These are phyloP conservation scores for Poteriospumella lacustris DNA, from an alignment of 108 stramenopile species.

Conservation along the genomic window DNA sequence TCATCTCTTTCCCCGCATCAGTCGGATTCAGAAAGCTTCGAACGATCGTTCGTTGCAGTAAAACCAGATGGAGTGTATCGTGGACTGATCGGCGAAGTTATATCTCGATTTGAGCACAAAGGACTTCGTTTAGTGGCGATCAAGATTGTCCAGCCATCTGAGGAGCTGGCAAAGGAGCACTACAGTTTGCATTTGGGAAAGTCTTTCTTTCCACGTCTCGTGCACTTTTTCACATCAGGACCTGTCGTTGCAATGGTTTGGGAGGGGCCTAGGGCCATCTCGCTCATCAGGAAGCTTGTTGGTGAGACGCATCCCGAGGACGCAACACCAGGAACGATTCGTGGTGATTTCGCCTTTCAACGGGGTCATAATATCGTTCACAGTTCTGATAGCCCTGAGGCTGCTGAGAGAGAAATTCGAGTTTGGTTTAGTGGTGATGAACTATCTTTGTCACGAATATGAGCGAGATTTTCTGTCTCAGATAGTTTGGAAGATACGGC, in stretches of 20 bases:
- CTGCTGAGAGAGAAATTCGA: too few species aligned
- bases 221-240: conserved; percentile 76
- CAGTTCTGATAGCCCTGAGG: too few species aligned
- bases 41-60: conserved; percentile 50
- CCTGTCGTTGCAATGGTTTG: conserved; percentile 81
- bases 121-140: conserved; percentile 82
- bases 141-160: conserved; percentile 75
- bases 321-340: conserved; percentile 78
- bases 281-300: conserved; percentile 82
- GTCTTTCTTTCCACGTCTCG: conserved; percentile 84
- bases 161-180: conserved; percentile 76
- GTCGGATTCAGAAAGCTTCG: conserved; percentile 65
- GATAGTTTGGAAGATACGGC: too few species aligned
- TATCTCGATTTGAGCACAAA: conserved; percentile 79
- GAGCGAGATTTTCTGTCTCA: too few species aligned
- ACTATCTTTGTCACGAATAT: too few species aligned
- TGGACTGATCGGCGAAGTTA: conserved; percentile 79
- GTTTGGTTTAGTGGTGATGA: too few species aligned
- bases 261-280: conserved; percentile 84
- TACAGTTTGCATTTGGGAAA: conserved; percentile 80
- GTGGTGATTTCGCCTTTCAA: conserved; percentile 85
- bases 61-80: conserved; percentile 82
- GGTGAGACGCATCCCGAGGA: conserved; percentile 89
- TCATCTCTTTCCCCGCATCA: too few species aligned
- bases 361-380: too few species aligned